A percentile compares a stretch with the other conserved stretches of the same genome.
Conservation (phyloP, 2,329 filamentous ascomycete genomes). For the Sporothrix mexicana region DNA sequence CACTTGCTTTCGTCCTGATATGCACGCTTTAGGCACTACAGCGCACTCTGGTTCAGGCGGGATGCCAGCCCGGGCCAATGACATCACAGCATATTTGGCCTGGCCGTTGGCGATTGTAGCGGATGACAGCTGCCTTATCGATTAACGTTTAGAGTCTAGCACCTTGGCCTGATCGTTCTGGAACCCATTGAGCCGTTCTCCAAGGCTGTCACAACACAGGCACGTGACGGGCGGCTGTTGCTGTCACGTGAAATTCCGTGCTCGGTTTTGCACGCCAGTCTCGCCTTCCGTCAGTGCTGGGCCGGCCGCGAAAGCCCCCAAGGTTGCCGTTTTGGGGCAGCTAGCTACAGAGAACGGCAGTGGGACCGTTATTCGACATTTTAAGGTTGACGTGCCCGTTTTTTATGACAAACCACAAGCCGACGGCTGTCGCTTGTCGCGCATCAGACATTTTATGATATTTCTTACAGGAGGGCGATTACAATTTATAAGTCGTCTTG, state of each 20-base stretch:
- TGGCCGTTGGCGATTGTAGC: not conserved
- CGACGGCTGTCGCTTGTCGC: constrained; percentile 3
- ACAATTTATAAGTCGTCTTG: not conserved
- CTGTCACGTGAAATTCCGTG: constrained; percentile 36
- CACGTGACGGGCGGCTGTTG: constrained; percentile 24
- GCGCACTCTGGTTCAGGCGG: constrained; percentile 6
- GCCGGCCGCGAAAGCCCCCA: not conserved
- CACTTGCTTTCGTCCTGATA: not conserved
- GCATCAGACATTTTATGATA: not conserved
- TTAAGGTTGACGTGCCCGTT: constrained; percentile 16
- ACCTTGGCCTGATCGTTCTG: too few relatives aligned
- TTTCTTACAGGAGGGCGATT: not conserved
- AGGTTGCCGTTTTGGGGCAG: constrained; percentile 27
- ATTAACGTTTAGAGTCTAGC: not conserved
- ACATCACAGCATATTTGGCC: constrained; percentile 30
- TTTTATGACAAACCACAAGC: constrained; percentile 13
- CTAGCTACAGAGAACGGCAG: too few relatives aligned
- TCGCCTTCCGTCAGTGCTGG: not conserved
- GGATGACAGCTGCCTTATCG: constrained; percentile 20
- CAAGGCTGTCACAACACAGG: too few relatives aligned
- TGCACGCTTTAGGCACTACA: too few relatives aligned
- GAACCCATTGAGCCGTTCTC: too few relatives aligned
- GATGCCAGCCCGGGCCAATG: constrained; percentile 25
- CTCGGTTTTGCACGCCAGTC: constrained; percentile 15
- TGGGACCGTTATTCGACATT: constrained; percentile 17